Conservation (phyloP, 306 rosid genomes). For the Sindora glabra region DNA sequence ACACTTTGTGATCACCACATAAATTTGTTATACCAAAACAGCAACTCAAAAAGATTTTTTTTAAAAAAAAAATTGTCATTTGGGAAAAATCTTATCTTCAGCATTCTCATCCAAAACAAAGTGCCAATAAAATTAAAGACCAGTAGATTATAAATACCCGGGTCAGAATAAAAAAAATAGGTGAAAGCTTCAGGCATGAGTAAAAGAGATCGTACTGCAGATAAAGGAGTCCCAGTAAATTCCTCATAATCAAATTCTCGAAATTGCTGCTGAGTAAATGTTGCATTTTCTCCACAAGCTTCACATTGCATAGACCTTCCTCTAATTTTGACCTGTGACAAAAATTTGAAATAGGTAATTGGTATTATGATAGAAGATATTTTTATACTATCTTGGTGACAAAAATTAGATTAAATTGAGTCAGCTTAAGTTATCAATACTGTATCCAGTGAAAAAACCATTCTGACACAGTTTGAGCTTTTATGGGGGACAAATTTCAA, state of each 20-base stretch:
- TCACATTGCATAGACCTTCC: slow-evolving; percentile 75
- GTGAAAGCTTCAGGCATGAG: neutral
- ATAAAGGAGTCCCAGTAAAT: slow-evolving; percentile 70
- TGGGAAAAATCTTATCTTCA: too few relatives aligned
- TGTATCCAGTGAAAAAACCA: neutral
- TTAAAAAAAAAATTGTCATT: too few relatives aligned
- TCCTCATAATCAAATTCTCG: slow-evolving; percentile 79
- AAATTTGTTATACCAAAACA: neutral
- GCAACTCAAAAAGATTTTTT: neutral
- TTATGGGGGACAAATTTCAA: too few relatives aligned
- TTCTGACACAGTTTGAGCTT: neutral
- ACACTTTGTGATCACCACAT: too few relatives aligned
- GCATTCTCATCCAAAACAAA: neutral
- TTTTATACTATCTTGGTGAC: neutral
- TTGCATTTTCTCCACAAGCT: slow-evolving; percentile 66
- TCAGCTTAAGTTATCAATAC: neutral
- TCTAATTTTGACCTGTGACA: slow-evolving; percentile 78
- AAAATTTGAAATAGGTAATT: neutral
- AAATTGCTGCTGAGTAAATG: slow-evolving; percentile 49
- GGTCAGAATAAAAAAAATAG: neutral
- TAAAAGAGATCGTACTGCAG: slow-evolving; percentile 45
- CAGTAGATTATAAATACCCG: neutral
- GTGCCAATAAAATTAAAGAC: neutral
- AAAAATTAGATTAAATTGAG: neutral
- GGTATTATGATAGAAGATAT: neutral